Evolutionary conservation across 345 rosid genomes (phyloP).

Genomic region (Brassica cretica): DNA sequence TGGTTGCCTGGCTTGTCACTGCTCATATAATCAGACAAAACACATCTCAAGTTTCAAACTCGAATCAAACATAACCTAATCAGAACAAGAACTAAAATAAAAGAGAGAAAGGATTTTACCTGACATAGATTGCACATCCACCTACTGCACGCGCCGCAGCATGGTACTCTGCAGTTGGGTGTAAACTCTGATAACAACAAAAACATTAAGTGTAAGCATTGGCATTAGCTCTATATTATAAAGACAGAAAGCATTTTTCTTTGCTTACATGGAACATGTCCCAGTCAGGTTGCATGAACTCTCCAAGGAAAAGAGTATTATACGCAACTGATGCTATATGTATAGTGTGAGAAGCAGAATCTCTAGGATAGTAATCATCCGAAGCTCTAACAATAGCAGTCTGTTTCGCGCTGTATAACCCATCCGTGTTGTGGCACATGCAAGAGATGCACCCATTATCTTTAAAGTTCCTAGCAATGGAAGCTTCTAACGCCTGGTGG

Average conservation of each 20-base stretch:
- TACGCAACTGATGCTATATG: slow-evolving; percentile 93
- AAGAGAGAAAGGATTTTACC: slow-evolving; percentile 46
- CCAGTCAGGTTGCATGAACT: slow-evolving; percentile 99
- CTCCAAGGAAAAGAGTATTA: slow-evolving; percentile 91
- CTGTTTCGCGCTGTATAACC: slow-evolving; percentile 89
- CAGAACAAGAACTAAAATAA: not conserved
- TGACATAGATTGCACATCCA: slow-evolving; percentile 96
- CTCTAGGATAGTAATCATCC: slow-evolving; percentile 90
- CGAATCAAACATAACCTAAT: slow-evolving; percentile 9
- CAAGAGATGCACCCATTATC: slow-evolving; percentile 96
- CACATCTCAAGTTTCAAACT: slow-evolving; percentile 8
- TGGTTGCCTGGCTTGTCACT: slow-evolving; percentile 98
- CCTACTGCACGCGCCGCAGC: slow-evolving; percentile 95
- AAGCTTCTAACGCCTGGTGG: slow-evolving; percentile 86
- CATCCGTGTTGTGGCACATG: slow-evolving; percentile 98
- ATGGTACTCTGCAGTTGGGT: slow-evolving; percentile 95
- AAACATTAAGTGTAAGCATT: not conserved
- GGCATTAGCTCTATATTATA: not conserved
- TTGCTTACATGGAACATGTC: slow-evolving; percentile 99
- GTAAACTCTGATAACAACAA: slow-evolving; percentile 69
- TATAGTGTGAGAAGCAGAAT: slow-evolving; percentile 95
- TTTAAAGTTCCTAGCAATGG: slow-evolving; percentile 70
- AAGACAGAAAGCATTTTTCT: not conserved
- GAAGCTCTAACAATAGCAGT: slow-evolving; percentile 93
- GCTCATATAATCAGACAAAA: slow-evolving; percentile 16